These are phyloP conservation scores for Phragmites australis DNA, from an alignment of 176 grass and related monocot species.

Conservation along the genomic window DNA sequence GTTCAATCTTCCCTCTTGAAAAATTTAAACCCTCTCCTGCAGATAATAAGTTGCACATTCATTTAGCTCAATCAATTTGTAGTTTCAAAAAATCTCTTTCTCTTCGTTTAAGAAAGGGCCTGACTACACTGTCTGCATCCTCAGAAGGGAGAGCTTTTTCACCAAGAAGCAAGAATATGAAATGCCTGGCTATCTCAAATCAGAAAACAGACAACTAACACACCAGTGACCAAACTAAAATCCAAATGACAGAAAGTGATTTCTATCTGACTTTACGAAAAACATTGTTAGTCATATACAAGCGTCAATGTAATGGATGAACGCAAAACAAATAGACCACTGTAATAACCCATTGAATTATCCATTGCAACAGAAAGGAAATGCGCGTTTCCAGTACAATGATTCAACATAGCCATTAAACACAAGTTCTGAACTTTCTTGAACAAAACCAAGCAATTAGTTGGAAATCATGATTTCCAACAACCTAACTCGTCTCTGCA, in stretches of 20 bases:
- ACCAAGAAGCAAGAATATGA: neutral
- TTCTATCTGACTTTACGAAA: neutral
- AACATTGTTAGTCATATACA: neutral
- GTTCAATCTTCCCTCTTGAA: neutral
- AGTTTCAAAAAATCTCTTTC: neutral
- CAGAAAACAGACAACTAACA: neutral
- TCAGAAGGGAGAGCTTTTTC: neutral
- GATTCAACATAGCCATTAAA: neutral
- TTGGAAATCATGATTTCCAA: neutral
- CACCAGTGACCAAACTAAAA: neutral
- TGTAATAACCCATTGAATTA: neutral
- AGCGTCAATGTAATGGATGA: neutral
- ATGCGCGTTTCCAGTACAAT: neutral
- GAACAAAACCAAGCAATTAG: neutral
- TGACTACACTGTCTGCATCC: neutral
- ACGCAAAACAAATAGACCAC: neutral
- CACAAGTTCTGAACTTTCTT: neutral
- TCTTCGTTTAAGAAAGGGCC: neutral
- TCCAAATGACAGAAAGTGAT: neutral
- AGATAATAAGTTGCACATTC: neutral
- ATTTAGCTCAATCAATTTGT: slow-evolving; percentile 17
- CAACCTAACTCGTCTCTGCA: neutral
- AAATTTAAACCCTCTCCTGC: slow-evolving; percentile 24
- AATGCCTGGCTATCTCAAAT: neutral
- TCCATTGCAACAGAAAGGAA: neutral